Conservation (phyloP, 192 early-diverging fungal genomes). For the Coemansia sp. region DNA sequence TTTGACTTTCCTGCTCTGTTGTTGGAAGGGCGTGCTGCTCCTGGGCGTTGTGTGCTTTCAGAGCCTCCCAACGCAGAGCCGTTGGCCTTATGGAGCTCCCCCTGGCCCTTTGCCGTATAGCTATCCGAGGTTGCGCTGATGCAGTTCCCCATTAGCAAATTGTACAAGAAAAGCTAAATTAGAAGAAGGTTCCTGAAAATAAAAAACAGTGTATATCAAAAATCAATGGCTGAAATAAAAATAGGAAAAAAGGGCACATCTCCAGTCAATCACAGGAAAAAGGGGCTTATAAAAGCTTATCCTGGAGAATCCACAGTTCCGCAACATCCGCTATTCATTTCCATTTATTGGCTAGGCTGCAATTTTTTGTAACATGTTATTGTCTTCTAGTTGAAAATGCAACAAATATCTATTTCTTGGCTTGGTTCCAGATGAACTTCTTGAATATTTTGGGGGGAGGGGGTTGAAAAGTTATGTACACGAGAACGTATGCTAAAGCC, state of each 20-base stretch:
- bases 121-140: neutral
- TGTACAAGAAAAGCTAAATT: neutral
- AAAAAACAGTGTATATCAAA: no score
- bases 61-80: neutral
- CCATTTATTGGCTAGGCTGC: no score
- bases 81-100: neutral
- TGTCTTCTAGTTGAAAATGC: no score
- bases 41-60: neutral
- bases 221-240: neutral
- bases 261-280: neutral
- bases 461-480: neutral
- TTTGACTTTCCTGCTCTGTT: neutral
- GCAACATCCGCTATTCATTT: neutral
- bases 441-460: neutral
- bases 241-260: neutral
- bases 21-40: neutral
- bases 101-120: neutral
- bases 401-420: no score
- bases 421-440: no score
- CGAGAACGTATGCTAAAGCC: neutral
- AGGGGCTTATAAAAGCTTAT: neutral
- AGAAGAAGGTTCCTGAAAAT: neutral
- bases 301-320: neutral
- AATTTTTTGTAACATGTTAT: no score
- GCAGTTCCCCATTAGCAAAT: slow-evolving; percentile 5